These are phyloP conservation scores for Malassezia pachydermatis DNA, from an alignment of 1,284 basidiomycete genomes.

Conservation along the genomic window DNA sequence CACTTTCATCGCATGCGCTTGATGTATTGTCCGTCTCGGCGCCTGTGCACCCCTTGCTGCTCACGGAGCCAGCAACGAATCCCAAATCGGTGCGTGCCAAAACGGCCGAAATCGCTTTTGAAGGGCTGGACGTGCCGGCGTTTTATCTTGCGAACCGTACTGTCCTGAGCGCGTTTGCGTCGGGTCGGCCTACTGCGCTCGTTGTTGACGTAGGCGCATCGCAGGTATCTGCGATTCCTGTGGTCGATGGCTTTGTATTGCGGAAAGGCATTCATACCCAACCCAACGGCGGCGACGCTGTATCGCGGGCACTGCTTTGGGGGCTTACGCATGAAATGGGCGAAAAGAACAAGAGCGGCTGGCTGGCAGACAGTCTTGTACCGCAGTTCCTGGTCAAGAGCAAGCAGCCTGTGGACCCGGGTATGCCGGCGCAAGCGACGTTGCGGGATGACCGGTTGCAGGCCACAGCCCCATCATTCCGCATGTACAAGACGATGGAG, in stretches of 20 bases:
- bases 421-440: slow-evolving; percentile 54
- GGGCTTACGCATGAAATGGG: slow-evolving; percentile 27
- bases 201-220: slow-evolving; percentile 87
- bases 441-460: slow-evolving; percentile 37
- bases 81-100: slow-evolving; percentile 75
- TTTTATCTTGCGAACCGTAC: slow-evolving; percentile 94
- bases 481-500: slow-evolving; percentile 65
- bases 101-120: slow-evolving; percentile 93
- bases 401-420: slow-evolving; percentile 60
- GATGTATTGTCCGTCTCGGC: slow-evolving; percentile 31
- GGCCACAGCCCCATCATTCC: slow-evolving; percentile 63
- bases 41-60: slow-evolving; percentile 77
- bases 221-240: slow-evolving; percentile 79
- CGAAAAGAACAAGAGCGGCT: slow-evolving; percentile 8
- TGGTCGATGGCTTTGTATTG: slow-evolving; percentile 94
- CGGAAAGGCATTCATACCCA: slow-evolving; percentile 63
- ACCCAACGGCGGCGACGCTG: slow-evolving; percentile 35
- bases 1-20: slow-evolving; percentile 24
- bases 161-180: slow-evolving; percentile 93
- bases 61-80: slow-evolving; percentile 96
- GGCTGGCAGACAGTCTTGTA: slow-evolving; percentile 23
- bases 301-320: slow-evolving; percentile 24
- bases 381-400: slow-evolving; percentile 72
- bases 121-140: slow-evolving; percentile 84
- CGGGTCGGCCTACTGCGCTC: slow-evolving; percentile 87